These are phyloP conservation scores for Hymenoscyphus albidus DNA, from an alignment of 2,329 filamentous ascomycete species.

Conservation along the genomic window DNA sequence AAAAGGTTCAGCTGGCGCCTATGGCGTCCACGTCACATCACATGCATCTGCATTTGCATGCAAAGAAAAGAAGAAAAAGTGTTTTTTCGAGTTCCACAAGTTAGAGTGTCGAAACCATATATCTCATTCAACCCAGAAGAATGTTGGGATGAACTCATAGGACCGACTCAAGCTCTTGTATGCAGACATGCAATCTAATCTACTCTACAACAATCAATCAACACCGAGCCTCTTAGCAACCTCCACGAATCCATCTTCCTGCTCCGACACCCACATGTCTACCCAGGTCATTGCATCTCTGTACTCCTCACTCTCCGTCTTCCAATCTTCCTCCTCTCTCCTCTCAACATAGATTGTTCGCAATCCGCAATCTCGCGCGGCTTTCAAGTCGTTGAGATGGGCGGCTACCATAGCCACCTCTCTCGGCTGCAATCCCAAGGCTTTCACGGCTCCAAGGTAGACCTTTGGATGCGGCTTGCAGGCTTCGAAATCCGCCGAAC, in stretches of 20 bases:
- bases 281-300: conserved; percentile 56
- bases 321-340: conserved; percentile 60
- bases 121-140: conserved; percentile 2
- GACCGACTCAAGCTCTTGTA: conserved; percentile 6
- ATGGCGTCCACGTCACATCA: conserved; percentile 12
- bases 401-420: conserved; percentile 76
- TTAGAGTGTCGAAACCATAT: neutral
- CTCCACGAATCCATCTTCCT: conserved; percentile 50
- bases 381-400: conserved; percentile 65
- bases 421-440: conserved; percentile 48
- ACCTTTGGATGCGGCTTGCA: conserved; percentile 70
- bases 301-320: conserved; percentile 46
- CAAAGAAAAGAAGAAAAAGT: neutral
- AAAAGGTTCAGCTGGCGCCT: neutral
- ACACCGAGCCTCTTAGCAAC: conserved; percentile 46
- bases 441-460: conserved; percentile 64
- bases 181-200: conserved; percentile 5
- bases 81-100: neutral
- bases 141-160: conserved; percentile 8
- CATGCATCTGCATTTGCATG: conserved; percentile 10
- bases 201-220: neutral
- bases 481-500: conserved; percentile 64
- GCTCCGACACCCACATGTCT: conserved; percentile 56
- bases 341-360: conserved; percentile 73
- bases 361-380: conserved; percentile 60